Percentiles rank a stretch among this genome's conserved stretches.
These are phyloP conservation scores for Trichoderma virens DNA, from an alignment of 495 filamentous ascomycete genomes.

Conservation along the genomic window DNA sequence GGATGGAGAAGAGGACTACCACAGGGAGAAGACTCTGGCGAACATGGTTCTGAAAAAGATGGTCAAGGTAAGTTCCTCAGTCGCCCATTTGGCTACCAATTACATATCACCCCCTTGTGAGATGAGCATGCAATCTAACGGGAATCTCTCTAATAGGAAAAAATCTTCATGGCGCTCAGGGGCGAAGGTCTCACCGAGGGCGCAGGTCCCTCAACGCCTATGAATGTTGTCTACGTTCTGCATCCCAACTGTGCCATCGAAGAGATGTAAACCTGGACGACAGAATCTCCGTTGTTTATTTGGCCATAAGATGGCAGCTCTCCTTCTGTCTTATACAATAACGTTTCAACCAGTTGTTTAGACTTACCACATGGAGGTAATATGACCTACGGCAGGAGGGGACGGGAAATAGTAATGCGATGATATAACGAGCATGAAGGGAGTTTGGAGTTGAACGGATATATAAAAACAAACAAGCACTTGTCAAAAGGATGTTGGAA, in stretches of 20 bases:
- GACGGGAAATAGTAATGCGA: not conserved
- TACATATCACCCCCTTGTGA: not conserved
- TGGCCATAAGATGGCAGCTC: too few relatives aligned
- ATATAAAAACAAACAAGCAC: not conserved
- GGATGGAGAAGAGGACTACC: slow-evolving; percentile 67
- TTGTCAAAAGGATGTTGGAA: not conserved
- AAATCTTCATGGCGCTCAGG: slow-evolving; percentile 82
- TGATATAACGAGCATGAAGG: not conserved
- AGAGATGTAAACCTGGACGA: slow-evolving; percentile 24
- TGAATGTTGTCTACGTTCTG: slow-evolving; percentile 72
- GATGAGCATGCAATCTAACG: not conserved
- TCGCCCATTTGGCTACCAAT: too few relatives aligned
- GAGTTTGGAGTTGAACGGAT: not conserved
- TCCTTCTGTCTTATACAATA: not conserved
- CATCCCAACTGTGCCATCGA: slow-evolving; percentile 92
- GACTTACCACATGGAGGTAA: not conserved
- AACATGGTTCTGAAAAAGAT: slow-evolving; percentile 89
- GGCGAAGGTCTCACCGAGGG: slow-evolving; percentile 68
- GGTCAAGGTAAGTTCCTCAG: slow-evolving; percentile 72
- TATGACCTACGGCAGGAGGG: not conserved
- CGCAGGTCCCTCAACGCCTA: slow-evolving; percentile 30
- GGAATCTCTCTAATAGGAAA: slow-evolving; percentile 53
- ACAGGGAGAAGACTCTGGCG: slow-evolving; percentile 66
- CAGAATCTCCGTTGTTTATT: too few relatives aligned
- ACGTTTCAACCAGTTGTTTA: not conserved